Conservation (phyloP, 257 asterid genomes). For the Rauvolfia tetraphylla region DNA sequence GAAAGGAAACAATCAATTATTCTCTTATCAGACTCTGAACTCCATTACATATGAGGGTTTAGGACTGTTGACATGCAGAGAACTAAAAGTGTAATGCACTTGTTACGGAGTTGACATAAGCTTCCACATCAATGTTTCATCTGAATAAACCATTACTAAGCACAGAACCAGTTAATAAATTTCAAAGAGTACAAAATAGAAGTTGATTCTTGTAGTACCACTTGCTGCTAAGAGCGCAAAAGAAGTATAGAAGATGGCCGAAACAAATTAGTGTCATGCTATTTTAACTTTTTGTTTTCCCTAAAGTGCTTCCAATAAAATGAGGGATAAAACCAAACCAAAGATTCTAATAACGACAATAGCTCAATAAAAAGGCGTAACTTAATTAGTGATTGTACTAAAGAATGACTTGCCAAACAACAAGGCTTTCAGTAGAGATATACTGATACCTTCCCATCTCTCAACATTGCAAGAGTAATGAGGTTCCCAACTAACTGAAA, state of each 20-base stretch:
- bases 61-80: neutral
- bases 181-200: too few relatives aligned
- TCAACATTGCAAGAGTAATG: constrained; percentile 65
- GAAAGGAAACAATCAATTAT: neutral
- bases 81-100: neutral
- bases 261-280: neutral
- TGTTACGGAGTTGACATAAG: neutral
- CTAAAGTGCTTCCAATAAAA: neutral
- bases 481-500: constrained; percentile 93
- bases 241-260: neutral
- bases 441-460: constrained; percentile 63
- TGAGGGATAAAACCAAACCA: too few relatives aligned
- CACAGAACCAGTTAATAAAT: neutral
- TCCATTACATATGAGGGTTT: too few relatives aligned
- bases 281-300: neutral
- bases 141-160: neutral
- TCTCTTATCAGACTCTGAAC: neutral
- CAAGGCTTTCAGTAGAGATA: constrained; percentile 5
- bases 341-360: neutral
- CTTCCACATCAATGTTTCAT: neutral
- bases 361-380: neutral
- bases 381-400: neutral
- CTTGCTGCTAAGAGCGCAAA: neutral
- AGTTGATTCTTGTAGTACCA: too few relatives aligned
- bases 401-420: neutral